Conservation (phyloP, 163 green algal genomes). For the Chlorella variabilis region DNA sequence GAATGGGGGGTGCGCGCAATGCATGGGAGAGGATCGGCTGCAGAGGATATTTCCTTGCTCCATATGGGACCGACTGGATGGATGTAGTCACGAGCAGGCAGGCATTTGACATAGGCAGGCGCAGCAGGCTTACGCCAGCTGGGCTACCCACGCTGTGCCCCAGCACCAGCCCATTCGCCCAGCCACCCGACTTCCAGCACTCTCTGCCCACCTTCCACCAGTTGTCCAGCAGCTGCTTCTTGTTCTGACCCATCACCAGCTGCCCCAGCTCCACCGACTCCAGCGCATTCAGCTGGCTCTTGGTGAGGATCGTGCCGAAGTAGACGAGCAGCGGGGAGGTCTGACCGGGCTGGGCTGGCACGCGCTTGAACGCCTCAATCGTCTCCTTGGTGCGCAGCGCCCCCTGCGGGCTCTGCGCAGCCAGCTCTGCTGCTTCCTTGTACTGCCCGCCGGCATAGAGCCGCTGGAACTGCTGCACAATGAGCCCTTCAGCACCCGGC, state of each 20-base stretch:
- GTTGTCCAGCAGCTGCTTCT: slow-evolving; percentile 98
- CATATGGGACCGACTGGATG: too few species aligned
- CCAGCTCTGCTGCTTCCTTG: slow-evolving; percentile 97
- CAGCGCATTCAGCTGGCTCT: slow-evolving; percentile 91
- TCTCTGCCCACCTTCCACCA: slow-evolving; percentile 81
- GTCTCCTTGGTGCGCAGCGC: slow-evolving; percentile 91
- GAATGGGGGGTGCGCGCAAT: not conserved
- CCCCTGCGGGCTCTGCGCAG: slow-evolving; percentile 92
- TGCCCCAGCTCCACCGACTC: slow-evolving; percentile 95
- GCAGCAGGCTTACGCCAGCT: too few species aligned
- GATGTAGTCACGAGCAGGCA: too few species aligned
- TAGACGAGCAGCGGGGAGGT: slow-evolving; percentile 98
- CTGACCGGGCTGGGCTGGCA: slow-evolving; percentile 85
- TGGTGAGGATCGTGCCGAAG: slow-evolving; percentile 96
- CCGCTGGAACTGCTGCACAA: slow-evolving; percentile 95
- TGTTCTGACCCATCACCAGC: slow-evolving; percentile 96
- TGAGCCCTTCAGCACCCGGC: slow-evolving; percentile 92
- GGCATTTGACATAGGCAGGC: too few species aligned
- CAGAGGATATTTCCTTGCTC: too few species aligned
- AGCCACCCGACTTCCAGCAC: not conserved
- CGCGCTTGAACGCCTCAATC: slow-evolving; percentile 91
- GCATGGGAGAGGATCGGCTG: too few species aligned
- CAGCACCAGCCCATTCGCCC: not conserved
- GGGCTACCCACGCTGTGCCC: too few species aligned
- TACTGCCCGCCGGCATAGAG: slow-evolving; percentile 86